Conservation (phyloP, 495 filamentous ascomycete species). For the Penicillium turbatum region DNA sequence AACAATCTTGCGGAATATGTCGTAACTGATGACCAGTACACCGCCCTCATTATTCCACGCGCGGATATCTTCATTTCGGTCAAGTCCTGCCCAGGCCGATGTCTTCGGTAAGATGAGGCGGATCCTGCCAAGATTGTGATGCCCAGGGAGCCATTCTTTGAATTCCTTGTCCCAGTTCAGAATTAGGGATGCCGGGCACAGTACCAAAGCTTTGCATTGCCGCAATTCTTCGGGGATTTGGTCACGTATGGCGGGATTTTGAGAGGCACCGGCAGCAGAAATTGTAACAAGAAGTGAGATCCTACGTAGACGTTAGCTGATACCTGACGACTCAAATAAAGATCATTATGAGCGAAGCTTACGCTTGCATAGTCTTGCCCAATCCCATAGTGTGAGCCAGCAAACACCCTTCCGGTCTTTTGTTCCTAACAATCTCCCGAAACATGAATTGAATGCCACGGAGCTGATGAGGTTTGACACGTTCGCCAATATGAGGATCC, state of each 20-base stretch:
- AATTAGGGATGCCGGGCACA: slow-evolving; percentile 71
- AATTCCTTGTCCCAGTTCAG: slow-evolving; percentile 85
- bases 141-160: slow-evolving; percentile 57
- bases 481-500: slow-evolving; percentile 39
- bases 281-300: slow-evolving; percentile 78
- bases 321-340: background rate
- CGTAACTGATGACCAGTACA: slow-evolving; percentile 69
- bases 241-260: slow-evolving; percentile 46
- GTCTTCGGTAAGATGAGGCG: slow-evolving; percentile 24
- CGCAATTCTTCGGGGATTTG: slow-evolving; percentile 66
- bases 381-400: slow-evolving; percentile 92
- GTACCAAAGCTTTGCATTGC: slow-evolving; percentile 60
- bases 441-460: slow-evolving; percentile 84
- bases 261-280: slow-evolving; percentile 56
- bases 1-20: slow-evolving; percentile 52
- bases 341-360: slow-evolving; percentile 26
- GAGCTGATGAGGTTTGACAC: slow-evolving; percentile 59
- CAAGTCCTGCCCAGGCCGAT: background rate
- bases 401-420: slow-evolving; percentile 66
- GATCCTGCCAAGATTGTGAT: slow-evolving; percentile 46
- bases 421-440: slow-evolving; percentile 66
- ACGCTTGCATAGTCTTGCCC: slow-evolving; percentile 88
- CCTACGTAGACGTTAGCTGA: slow-evolving; percentile 18
- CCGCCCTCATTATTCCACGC: slow-evolving; percentile 65
- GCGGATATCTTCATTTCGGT: slow-evolving; percentile 44